Conservation (phyloP, 805 yeast genomes). For the Lachancea cidri region DNA sequence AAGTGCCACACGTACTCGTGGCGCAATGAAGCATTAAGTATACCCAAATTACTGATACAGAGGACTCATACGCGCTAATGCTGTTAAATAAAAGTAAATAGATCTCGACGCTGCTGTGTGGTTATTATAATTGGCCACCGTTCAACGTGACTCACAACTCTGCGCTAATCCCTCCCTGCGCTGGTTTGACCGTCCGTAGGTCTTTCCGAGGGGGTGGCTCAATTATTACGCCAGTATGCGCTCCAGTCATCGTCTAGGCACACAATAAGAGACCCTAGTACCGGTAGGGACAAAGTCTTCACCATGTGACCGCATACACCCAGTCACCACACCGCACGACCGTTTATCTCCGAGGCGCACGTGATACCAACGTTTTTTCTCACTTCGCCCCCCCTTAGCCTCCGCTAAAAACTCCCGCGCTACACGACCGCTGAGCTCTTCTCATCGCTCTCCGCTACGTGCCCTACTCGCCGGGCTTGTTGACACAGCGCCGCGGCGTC, state of each 20-base stretch:
- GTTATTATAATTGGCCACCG: too few species aligned
- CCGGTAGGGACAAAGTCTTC: too few species aligned
- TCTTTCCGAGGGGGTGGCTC: background rate
- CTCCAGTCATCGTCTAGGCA: too few species aligned
- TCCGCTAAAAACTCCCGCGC: background rate
- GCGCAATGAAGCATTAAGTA: constrained; percentile 34
- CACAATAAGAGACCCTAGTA: too few species aligned
- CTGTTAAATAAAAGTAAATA: too few species aligned
- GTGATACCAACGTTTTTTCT: too few species aligned
- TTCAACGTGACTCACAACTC: too few species aligned
- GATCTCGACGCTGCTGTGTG: too few species aligned
- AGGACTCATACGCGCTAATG: background rate
- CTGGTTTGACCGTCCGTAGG: background rate
- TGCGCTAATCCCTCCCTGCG: background rate
- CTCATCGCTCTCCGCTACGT: background rate
- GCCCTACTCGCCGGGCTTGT: background rate
- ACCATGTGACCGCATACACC: background rate
- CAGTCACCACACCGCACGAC: background rate
- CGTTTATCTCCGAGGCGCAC: background rate
- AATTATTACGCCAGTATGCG: too few species aligned
- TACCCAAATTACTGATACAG: constrained; percentile 35
- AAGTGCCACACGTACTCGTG: constrained; percentile 31
- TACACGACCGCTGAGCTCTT: background rate
- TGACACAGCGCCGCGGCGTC: too few species aligned
- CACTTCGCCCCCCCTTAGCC: background rate